Base-by-base conservation (phyloP, 305 asterid species). In the Withania somnifera region DNA sequence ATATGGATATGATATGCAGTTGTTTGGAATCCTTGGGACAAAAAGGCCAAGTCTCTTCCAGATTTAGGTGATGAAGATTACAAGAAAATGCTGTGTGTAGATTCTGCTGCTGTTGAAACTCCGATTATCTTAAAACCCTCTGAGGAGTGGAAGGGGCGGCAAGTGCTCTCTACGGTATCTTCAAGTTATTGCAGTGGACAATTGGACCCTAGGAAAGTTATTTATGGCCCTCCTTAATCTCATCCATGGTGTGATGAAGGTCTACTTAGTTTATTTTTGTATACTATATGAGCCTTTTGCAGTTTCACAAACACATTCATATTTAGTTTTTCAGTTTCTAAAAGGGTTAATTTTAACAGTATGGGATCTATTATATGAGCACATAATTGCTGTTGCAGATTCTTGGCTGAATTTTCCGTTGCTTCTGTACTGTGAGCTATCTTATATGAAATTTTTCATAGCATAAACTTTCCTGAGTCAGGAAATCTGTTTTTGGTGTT, bases 1-100 rank as follows among this genome's bases (percentile, higher is more conserved):
- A 53, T 86, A 67, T 73, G 84, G 64, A 63, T 84, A 66, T 86
- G 50, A 24, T 77, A 26, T 82, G 84, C 92, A 95, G 98, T 87
- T 83, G 90, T 95, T 78, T 92, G 98, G 98, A 95, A 95, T 83
- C 98, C 98, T 68, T 95, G 98, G 98, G 97, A 93, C 89, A 95
- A 93, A 88, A 93, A 91, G 84, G 89, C 94, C 19, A 93, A 93
- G 87, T 86, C 93, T 60, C 89, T 93, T 64, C 90, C 90, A 3
- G 97, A 95, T 87, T 83, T 95, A 47, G 97, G 98, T 1, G 95
- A 89, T 77, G 98, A 89, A 54, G 98, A 93, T 83, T 95, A 89
- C 87, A 92, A 93, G 86, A 87, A 78, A 42, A 93, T 93, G 97
- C 63, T 93, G 10, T 92, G 97, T 66, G 89, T 95, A 60, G 95